Evolutionary conservation across 257 asterid genomes (phyloP).

Genomic region (Scutellaria minor): DNA sequence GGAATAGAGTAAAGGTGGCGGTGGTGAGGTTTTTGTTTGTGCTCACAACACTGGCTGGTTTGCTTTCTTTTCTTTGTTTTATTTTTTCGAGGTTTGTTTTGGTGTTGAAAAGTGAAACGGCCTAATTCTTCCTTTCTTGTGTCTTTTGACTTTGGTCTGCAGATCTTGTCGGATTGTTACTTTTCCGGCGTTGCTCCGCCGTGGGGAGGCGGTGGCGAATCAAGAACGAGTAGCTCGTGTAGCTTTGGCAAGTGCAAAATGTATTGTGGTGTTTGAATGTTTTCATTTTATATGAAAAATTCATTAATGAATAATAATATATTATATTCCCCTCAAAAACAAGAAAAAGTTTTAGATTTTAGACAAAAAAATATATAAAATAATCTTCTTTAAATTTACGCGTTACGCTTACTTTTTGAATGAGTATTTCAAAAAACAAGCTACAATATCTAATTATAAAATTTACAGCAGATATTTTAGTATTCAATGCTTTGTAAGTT

Average conservation of each 20-base stretch:
- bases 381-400: too few species aligned
- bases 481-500: too few species aligned
- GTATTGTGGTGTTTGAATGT: background rate
- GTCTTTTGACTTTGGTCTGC: conserved; percentile 1
- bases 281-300: too few species aligned
- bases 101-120: conserved; percentile 3
- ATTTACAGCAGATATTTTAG: too few species aligned
- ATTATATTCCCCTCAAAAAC: too few species aligned
- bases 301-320: too few species aligned
- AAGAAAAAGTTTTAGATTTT: too few species aligned
- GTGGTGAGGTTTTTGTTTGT: background rate
- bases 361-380: too few species aligned
- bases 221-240: background rate
- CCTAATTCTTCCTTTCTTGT: background rate
- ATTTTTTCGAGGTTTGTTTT: conserved; percentile 9
- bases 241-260: conserved; percentile 1
- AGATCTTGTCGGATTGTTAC: background rate
- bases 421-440: too few species aligned
- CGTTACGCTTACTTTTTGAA: too few species aligned
- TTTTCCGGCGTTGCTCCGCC: conserved; percentile 30
- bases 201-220: conserved; percentile 26
- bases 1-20: conserved; percentile 37
- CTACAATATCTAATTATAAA: too few species aligned
- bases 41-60: background rate
- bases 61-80: background rate